These are phyloP conservation scores for Grosmannia huntii DNA, from an alignment of 2,329 filamentous ascomycete species.

Conservation along the genomic window DNA sequence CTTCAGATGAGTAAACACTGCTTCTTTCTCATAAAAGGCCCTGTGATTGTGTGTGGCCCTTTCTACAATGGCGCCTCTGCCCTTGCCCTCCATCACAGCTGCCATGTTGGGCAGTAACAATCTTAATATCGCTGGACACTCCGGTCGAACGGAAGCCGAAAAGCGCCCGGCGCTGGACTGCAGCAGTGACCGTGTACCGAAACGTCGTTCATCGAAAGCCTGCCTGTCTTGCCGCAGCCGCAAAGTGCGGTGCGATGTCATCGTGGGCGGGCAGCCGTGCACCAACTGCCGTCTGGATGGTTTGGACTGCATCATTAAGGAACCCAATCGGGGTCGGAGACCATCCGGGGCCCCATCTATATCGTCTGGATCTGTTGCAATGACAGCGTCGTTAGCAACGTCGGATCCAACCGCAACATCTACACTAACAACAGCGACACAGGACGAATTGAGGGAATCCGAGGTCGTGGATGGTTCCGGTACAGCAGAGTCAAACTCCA, in stretches of 20 bases:
- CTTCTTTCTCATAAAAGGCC: not conserved
- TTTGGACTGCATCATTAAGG: slow-evolving; percentile 1
- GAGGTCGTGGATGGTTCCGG: not conserved
- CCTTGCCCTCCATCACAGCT: not conserved
- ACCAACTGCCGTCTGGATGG: slow-evolving; percentile 8
- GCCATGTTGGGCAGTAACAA: not conserved
- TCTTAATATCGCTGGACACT: not conserved
- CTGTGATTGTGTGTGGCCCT: not conserved
- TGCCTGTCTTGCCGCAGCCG: slow-evolving; percentile 7
- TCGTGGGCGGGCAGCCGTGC: slow-evolving; percentile 3
- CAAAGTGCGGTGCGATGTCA: slow-evolving; percentile 10
- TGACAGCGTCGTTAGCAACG: not conserved
- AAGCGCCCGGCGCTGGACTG: not conserved
- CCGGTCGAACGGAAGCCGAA: not conserved
- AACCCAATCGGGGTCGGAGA: not conserved
- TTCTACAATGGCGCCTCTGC: not conserved
- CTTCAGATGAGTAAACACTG: not conserved
- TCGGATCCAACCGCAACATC: not conserved
- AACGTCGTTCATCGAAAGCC: slow-evolving; percentile 5
- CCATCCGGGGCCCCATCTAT: not conserved
- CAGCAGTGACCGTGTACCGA: not conserved
- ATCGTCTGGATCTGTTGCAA: not conserved
- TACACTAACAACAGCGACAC: not conserved
- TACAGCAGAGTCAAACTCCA: not conserved
- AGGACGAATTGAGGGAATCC: not conserved